Conservation (phyloP, 352 stramenopile genomes). For the Plasmopara halstedii region DNA sequence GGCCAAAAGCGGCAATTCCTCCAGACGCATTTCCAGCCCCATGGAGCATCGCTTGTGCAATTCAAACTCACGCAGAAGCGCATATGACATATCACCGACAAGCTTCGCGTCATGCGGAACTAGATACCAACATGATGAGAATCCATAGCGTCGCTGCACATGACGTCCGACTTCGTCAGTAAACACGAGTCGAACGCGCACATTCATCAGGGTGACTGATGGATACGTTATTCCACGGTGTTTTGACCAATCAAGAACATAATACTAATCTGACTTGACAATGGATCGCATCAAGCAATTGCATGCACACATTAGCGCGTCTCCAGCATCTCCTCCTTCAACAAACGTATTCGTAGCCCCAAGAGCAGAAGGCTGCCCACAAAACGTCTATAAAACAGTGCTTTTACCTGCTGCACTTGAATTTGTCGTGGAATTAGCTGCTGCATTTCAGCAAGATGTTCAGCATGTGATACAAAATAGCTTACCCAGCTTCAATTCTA, state of each 20-base stretch:
- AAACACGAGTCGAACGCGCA: conserved; percentile 42
- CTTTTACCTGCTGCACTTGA: conserved; percentile 76
- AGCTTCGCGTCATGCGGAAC: conserved; percentile 34
- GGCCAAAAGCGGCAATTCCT: conserved; percentile 50
- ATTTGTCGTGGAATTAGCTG: conserved; percentile 81
- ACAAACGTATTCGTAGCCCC: conserved; percentile 24
- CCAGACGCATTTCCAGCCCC: conserved; percentile 47
- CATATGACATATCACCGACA: conserved; percentile 55
- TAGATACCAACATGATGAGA: conserved; percentile 62
- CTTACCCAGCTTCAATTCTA: too few relatives aligned
- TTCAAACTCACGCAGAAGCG: conserved; percentile 50
- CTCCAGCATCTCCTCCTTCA: not conserved
- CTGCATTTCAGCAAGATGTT: conserved; percentile 61
- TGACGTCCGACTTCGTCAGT: conserved; percentile 38
- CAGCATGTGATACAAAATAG: conserved; percentile 24
- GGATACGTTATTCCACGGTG: too few relatives aligned
- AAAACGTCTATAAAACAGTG: conserved; percentile 54
- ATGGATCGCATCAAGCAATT: conserved; percentile 42
- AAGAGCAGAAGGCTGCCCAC: conserved; percentile 10
- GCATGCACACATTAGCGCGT: conserved; percentile 14
- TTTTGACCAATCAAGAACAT: too few relatives aligned
- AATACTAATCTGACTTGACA: not conserved
- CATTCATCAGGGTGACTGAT: too few relatives aligned
- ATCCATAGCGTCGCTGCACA: conserved; percentile 38
- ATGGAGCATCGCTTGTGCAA: conserved; percentile 32